A percentile compares a stretch with the other conserved stretches of the same genome.
Conservation (phyloP, 1,284 basidiomycete species). For the Schizophyllum amplum region DNA sequence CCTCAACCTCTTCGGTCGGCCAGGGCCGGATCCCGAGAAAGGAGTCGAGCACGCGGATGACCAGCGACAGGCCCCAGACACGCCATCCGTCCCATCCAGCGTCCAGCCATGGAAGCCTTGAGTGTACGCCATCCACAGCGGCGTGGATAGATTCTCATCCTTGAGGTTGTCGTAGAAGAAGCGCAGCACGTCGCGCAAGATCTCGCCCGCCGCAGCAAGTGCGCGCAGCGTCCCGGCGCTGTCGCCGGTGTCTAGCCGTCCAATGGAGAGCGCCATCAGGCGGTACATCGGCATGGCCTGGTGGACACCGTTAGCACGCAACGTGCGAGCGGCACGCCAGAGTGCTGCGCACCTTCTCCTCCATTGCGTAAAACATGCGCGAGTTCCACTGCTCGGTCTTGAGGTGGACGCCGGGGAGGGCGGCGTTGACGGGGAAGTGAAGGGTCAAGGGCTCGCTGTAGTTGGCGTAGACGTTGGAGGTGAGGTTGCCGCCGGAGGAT, state of each 20-base stretch:
- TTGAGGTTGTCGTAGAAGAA: slow-evolving; percentile 15
- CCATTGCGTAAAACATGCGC: slow-evolving; percentile 12
- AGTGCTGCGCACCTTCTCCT: slow-evolving; percentile 11
- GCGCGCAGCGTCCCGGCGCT: slow-evolving; percentile 6
- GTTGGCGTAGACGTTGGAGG: slow-evolving; percentile 15
- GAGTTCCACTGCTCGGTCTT: slow-evolving; percentile 15
- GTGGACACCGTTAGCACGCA: background rate
- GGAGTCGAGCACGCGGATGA: slow-evolving; percentile 15
- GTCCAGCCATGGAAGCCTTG: slow-evolving; percentile 19
- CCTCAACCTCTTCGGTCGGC: slow-evolving; percentile 13
- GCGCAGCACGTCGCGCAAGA: slow-evolving; percentile 11
- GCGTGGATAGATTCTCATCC: slow-evolving; percentile 11
- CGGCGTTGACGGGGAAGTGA: slow-evolving; percentile 14
- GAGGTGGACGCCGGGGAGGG: slow-evolving; percentile 12
- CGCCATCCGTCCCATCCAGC: slow-evolving; percentile 16
- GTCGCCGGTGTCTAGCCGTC: slow-evolving; percentile 10
- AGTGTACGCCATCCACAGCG: slow-evolving; percentile 15
- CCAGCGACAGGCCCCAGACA: slow-evolving; percentile 16
- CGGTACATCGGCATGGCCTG: slow-evolving; percentile 15
- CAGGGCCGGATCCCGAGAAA: slow-evolving; percentile 16
- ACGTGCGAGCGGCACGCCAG: background rate
- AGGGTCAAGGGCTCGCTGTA: slow-evolving; percentile 10
- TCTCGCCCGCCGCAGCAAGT: slow-evolving; percentile 12
- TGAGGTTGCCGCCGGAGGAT: slow-evolving; percentile 14
- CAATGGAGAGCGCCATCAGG: slow-evolving; percentile 8